Evolutionary conservation across 1,284 basidiomycete genomes (phyloP), one percentile per base, ranked within the genome.

Genomic region (Ganoderma lingzhi): DNA sequence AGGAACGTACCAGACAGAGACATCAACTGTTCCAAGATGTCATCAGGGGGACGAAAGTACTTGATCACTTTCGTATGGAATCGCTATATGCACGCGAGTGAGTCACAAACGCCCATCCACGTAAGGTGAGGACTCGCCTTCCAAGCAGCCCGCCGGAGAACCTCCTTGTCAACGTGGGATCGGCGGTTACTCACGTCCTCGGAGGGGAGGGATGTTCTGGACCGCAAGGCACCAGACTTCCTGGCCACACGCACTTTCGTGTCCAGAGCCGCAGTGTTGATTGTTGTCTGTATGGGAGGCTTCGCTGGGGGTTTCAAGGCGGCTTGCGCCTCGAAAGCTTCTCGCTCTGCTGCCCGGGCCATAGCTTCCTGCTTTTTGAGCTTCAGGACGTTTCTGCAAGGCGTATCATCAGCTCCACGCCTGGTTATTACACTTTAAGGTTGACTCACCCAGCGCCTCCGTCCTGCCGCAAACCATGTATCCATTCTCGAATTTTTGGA

Each of bases 401-500:
- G 12, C 6, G 61, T 42, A 28, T 45, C 19, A 51, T 61, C n/a
- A 67, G 39, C 15, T 51, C 15, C 1, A 17, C 19, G 10, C 9
- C 23, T 17, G 9, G 23, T 14, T 32, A 39, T 28, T 3, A 17
- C 3, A 59, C 3, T 0, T 32, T 6, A 4, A 56, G 2, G 30
- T 14, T 15, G 2, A 70, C 75, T 77, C 76, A 88, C 88, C 87
- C 89, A 73, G 81, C 86, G 63, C 88, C 87, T 35, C 88, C 88
- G 58, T 83, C 82, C 65, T 84, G 75, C 65, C 81, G 82, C 63
- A 91, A 77, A 14, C 86, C 88, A 14, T 82, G 73, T 19, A 83
- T 77, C 89, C 90, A 91, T 62, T 78, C 78, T 17, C 73, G 74
- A 8, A 91, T 74, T 32, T 81, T 80, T 3, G 72, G 59, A 63